Evolutionary conservation across 169 alveolate species (phyloP).

Genomic region (Amoebophrya sp.): DNA sequence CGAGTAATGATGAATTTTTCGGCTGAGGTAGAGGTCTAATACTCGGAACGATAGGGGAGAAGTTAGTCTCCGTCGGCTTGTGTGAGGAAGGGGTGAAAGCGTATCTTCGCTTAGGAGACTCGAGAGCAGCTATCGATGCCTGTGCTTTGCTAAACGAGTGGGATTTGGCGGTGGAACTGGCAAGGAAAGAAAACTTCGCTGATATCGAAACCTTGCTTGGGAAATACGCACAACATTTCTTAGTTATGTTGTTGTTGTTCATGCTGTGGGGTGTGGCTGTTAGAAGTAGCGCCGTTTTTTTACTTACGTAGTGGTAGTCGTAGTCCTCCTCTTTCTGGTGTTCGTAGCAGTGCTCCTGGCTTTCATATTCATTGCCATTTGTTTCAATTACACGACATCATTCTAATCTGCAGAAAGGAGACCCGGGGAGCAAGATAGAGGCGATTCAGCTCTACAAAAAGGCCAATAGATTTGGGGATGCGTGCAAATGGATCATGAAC

Average conservation of each 20-base stretch:
- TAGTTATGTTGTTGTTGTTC: slow-evolving; percentile 41
- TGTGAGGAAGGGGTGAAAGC: slow-evolving; percentile 77
- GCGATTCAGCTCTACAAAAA: slow-evolving; percentile 78
- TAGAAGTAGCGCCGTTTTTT: no score
- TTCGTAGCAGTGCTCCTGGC: no score
- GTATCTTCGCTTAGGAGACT: slow-evolving; percentile 69
- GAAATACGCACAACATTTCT: slow-evolving; percentile 62
- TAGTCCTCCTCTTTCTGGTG: no score
- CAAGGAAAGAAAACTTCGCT: slow-evolving; percentile 72
- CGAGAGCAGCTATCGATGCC: slow-evolving; percentile 76
- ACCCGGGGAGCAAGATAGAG: slow-evolving; percentile 58
- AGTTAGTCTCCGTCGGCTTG: slow-evolving; percentile 71
- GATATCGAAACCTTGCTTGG: slow-evolving; percentile 75
- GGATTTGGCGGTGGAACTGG: slow-evolving; percentile 80
- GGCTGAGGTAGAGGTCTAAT: slow-evolving; percentile 40
- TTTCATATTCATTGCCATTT: no score
- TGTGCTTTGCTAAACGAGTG: slow-evolving; percentile 79
- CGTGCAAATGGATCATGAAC: slow-evolving; percentile 64
- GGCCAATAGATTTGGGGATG: slow-evolving; percentile 79
- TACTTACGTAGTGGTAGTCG: no score
- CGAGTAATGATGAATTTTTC: neutral
- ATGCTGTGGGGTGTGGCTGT: slow-evolving; percentile 63
- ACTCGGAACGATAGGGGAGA: slow-evolving; percentile 64
- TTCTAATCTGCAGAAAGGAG: slow-evolving; percentile 47
- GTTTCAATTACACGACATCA: no score